Base-by-base conservation (phyloP, 352 stramenopile species). In the Aphanomyces invadans region DNA sequence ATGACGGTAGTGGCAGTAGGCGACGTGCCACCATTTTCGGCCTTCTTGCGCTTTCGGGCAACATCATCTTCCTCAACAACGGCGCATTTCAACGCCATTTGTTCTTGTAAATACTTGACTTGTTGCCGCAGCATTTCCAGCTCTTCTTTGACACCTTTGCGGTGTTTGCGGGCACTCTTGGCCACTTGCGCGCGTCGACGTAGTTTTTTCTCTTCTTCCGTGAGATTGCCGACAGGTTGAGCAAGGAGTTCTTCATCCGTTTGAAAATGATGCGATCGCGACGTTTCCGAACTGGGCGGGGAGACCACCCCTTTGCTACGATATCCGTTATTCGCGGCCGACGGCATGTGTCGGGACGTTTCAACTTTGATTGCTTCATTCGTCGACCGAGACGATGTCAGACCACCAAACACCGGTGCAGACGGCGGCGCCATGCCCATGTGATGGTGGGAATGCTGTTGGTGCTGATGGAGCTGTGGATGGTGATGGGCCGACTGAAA, bases 151-250 rank as follows among this genome's bases (percentile, higher is more conserved):
- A 70, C 39, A n/a, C 62, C 62, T 51, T 69, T 92, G 65, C 83
- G 81, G 65, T 92, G 83, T 71, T 92, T 92, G 49, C 83, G 77
- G 23, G 83, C 83, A 1, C 80, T 90, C 66, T 92, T 92, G 59
- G 83, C 83, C 63, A 92, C 83, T 72, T 92, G 83, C 1, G 83
- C 83, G 54, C 83, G 80, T 21, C 83, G 72, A 33, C 83, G 80
- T 32, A 90, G 73, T 71, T 92, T 92, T 64, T 92, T 92, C 62
- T 92, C 83, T 46, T 92, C 80, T 65, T 92, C 83, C 0, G 75
- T 92, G n/a, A 92, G 74, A 53, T 76, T 88, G 70, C 88, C 89
- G 1, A 92, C 81, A 1, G 83, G 83, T 44, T 80, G 81, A 25
- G 86, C 87, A n/a, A 92, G 64, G 68, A 92, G 86, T 59, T 89